Conservation (phyloP, 2,329 filamentous ascomycete species). For the Epichloe coenophiala region DNA sequence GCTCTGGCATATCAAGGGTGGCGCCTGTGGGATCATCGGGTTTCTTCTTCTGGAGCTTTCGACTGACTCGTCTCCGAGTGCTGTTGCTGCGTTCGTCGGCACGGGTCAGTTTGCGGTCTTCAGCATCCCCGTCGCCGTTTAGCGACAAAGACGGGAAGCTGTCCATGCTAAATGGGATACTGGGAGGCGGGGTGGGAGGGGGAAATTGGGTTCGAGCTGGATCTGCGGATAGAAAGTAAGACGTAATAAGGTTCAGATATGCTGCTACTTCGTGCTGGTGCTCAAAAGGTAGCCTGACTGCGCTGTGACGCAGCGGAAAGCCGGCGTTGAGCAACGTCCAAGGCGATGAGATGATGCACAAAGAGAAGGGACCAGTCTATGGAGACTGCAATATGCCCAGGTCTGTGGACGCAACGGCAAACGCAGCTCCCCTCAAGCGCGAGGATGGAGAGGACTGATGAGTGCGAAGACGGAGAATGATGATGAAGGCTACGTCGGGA, state of each 20-base stretch:
- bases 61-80: conserved; percentile 23
- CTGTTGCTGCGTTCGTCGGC: conserved; percentile 23
- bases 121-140: neutral
- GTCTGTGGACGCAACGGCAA: neutral
- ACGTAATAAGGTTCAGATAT: neutral
- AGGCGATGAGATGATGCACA: neutral
- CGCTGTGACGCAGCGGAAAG: neutral
- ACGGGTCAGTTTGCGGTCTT: conserved; percentile 8
- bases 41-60: conserved; percentile 32
- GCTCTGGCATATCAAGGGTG: conserved; percentile 34
- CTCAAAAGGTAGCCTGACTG: neutral
- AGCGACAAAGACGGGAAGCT: neutral
- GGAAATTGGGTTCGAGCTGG: neutral
- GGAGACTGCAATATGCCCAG: neutral
- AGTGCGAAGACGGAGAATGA: neutral
- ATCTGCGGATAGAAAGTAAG: neutral
- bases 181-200: neutral
- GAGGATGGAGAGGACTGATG: neutral
- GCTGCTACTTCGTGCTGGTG: neutral
- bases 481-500: neutral
- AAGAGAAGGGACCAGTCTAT: neutral
- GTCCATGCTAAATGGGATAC: neutral
- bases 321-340: neutral
- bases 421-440: neutral
- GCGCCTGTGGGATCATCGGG: conserved; percentile 24